Evolutionary conservation across 768 basidiomycete genomes (phyloP).

Genomic region (Mycena rebaudengoi): DNA sequence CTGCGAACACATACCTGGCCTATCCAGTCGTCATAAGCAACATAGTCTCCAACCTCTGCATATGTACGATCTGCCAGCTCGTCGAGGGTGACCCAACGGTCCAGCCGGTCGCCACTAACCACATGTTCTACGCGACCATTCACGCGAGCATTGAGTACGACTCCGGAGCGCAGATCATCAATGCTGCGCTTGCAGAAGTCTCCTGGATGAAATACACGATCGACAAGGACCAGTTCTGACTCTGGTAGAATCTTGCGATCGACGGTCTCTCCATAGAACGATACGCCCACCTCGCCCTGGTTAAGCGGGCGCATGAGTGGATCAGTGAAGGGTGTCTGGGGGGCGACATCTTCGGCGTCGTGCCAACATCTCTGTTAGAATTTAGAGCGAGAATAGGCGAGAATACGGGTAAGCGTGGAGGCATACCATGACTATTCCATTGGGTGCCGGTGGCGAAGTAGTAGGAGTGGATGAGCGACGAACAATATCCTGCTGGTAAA

Average conservation of each 20-base stretch:
- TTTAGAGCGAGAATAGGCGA: neutral
- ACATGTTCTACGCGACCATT: slow-evolving; percentile 79
- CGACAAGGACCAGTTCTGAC: slow-evolving; percentile 71
- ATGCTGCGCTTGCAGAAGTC: slow-evolving; percentile 85
- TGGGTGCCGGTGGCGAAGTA: slow-evolving; percentile 31
- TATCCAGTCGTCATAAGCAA: slow-evolving; percentile 86
- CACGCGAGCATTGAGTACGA: slow-evolving; percentile 71
- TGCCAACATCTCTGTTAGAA: slow-evolving; percentile 84
- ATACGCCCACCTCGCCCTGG: slow-evolving; percentile 85
- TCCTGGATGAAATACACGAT: slow-evolving; percentile 80
- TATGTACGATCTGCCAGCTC: slow-evolving; percentile 66
- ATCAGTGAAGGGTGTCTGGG: slow-evolving; percentile 56
- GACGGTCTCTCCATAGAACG: slow-evolving; percentile 54
- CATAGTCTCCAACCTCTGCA: slow-evolving; percentile 83
- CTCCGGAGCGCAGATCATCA: slow-evolving; percentile 78
- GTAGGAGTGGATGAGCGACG: slow-evolving; percentile 52
- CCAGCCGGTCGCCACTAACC: slow-evolving; percentile 65
- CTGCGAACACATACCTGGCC: slow-evolving; percentile 70
- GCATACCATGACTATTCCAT: slow-evolving; percentile 75
- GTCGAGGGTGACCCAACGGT: slow-evolving; percentile 68
- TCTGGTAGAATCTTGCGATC: slow-evolving; percentile 77
- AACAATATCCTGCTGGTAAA: slow-evolving; percentile 77
- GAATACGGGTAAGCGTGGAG: neutral
- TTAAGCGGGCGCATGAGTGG: slow-evolving; percentile 79
- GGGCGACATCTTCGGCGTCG: slow-evolving; percentile 77